phyloP scores from a whole-genome alignment of 768 basidiomycete genomes.

The Lentinula sp. region DNA sequence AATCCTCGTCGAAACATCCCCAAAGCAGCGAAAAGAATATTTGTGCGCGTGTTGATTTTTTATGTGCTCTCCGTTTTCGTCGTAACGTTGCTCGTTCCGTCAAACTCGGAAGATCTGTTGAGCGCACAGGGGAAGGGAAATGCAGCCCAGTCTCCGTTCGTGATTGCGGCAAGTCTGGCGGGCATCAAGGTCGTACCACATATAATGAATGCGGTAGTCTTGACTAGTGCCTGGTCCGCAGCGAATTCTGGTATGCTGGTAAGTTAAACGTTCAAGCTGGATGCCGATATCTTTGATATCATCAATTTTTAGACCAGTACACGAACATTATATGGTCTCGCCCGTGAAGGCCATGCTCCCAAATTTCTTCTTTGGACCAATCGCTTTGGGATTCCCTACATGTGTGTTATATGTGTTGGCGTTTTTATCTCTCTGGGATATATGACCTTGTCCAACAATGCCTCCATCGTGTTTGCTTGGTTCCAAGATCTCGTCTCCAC shows the following conservation, averaged over 20 bases:
- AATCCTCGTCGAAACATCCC: conserved; percentile 65
- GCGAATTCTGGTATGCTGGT: conserved; percentile 39
- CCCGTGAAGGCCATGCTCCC: conserved; percentile 46
- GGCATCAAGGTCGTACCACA: conserved; percentile 61
- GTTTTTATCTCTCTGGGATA: conserved; percentile 7
- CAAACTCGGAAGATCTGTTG: conserved; percentile 35
- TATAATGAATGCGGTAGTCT: conserved; percentile 67
- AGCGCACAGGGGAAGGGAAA: conserved; percentile 16
- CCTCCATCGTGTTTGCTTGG: conserved; percentile 6
- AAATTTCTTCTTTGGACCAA: conserved; percentile 37
- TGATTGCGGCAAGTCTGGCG: conserved; percentile 58
- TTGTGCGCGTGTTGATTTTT: conserved; percentile 28
- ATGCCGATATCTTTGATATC: not conserved
- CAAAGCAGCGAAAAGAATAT: conserved; percentile 55
- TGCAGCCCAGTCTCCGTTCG: conserved; percentile 66
- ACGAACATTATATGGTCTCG: conserved; percentile 47
- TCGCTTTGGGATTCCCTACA: conserved; percentile 40
- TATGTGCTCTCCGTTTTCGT: conserved; percentile 53
- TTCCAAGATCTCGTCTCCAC: conserved; percentile 6
- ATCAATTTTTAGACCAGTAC: conserved; percentile 37
- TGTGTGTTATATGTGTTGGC: conserved; percentile 32
- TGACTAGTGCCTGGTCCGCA: conserved; percentile 70
- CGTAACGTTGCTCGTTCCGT: conserved; percentile 64
- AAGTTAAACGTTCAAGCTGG: conserved; percentile 25
- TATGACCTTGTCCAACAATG: not conserved